phyloP scores from a whole-genome alignment of 2,329 filamentous ascomycete species.

The Achaetomium macrosporum region DNA sequence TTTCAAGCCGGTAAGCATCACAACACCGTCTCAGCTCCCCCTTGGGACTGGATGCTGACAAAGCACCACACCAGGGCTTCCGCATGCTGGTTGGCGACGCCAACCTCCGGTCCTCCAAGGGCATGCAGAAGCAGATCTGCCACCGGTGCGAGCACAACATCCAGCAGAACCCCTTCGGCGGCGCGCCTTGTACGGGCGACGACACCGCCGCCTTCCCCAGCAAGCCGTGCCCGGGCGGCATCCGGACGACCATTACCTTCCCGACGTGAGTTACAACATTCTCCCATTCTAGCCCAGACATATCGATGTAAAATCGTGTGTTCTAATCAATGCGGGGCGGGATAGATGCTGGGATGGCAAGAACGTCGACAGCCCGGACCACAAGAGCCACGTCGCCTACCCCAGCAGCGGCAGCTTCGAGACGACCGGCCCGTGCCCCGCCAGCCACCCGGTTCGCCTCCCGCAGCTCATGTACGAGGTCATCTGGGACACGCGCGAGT shows the following conservation, averaged over 20 bases:
- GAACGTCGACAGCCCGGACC: slow-evolving; percentile 43
- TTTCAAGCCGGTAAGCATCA: slow-evolving; percentile 4
- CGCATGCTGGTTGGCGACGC: slow-evolving; percentile 24
- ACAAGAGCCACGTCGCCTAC: slow-evolving; percentile 40
- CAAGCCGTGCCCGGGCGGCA: slow-evolving; percentile 36
- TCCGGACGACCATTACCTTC: slow-evolving; percentile 40
- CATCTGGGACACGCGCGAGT: slow-evolving; percentile 37
- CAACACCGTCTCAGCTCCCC: background rate
- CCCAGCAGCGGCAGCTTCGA: slow-evolving; percentile 32
- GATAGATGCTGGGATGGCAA: slow-evolving; percentile 48
- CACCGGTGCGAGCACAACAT: slow-evolving; percentile 22
- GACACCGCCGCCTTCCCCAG: slow-evolving; percentile 34
- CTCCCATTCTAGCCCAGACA: too few relatives aligned
- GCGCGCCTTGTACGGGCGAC: slow-evolving; percentile 18
- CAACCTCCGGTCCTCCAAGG: slow-evolving; percentile 14
- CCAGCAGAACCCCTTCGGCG: slow-evolving; percentile 21
- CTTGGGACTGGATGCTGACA: background rate
- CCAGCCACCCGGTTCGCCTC: slow-evolving; percentile 38
- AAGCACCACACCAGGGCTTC: slow-evolving; percentile 27
- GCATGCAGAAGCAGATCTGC: slow-evolving; percentile 24
- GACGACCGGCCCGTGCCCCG: slow-evolving; percentile 32
- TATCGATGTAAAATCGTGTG: too few relatives aligned
- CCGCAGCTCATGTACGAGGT: slow-evolving; percentile 43
- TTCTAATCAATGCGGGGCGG: too few relatives aligned
- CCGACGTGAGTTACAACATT: slow-evolving; percentile 23